These are phyloP conservation scores for Evernia prunastri DNA, from an alignment of 495 filamentous ascomycete genomes.

Conservation along the genomic window DNA sequence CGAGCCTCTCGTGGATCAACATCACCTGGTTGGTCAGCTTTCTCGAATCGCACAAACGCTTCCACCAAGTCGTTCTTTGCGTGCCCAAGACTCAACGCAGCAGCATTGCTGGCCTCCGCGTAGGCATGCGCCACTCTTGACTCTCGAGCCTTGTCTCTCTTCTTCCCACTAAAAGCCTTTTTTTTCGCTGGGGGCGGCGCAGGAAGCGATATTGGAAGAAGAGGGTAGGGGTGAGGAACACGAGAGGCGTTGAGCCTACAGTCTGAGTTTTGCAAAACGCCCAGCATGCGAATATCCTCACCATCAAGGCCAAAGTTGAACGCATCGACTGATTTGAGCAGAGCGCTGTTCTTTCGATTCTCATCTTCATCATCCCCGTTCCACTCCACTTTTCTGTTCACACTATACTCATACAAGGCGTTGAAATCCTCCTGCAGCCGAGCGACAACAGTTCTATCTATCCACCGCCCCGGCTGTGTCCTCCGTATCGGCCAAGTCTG, in stretches of 20 bases:
- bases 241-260: conserved; percentile 52
- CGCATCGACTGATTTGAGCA: background rate
- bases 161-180: conserved; percentile 14
- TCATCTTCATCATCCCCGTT: conserved; percentile 29
- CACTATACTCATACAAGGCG: conserved; percentile 61
- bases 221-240: conserved; percentile 61
- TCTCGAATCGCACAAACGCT: conserved; percentile 56
- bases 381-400: conserved; percentile 60
- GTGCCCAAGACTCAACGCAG: conserved; percentile 42
- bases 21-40: conserved; percentile 39
- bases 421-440: conserved; percentile 56
- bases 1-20: conserved; percentile 49
- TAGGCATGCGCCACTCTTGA: conserved; percentile 51
- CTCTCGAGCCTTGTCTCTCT: conserved; percentile 26
- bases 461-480: conserved; percentile 41
- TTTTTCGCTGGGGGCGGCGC: background rate
- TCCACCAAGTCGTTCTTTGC: conserved; percentile 42
- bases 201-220: conserved; percentile 32
- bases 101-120: conserved; percentile 59
- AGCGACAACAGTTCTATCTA: conserved; percentile 48
- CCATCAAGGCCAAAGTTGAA: conserved; percentile 12
- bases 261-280: conserved; percentile 43
- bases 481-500: conserved; percentile 49
- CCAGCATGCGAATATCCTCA: conserved; percentile 10
- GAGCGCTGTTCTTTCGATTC: conserved; percentile 1